Evolutionary conservation across 208 protist species (phyloP), one percentile per base, ranked within the genome.

Genomic region (Strigomonas oncopelti): DNA sequence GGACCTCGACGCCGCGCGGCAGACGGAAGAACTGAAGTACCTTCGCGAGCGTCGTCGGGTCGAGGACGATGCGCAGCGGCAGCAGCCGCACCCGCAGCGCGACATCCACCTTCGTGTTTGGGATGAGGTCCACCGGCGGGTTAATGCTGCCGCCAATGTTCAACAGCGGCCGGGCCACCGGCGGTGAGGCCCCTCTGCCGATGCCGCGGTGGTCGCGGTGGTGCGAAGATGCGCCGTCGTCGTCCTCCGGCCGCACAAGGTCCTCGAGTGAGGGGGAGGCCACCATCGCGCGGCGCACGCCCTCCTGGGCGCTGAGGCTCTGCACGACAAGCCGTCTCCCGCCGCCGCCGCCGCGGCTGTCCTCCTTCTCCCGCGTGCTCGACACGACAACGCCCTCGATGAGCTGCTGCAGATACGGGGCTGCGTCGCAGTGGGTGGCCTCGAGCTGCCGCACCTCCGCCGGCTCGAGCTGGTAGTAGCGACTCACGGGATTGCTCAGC

Each of bases 11-110:
- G 0, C 83, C 87, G 16, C 57, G 55, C 24, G 90, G 90, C 20
- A 87, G 59, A 14, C 75, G 60, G 65, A 95, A 92, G 63, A 92
- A 95, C 34, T 67, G 32, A 14, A 78, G 45, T 25, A 93, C 65
- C 54, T 67, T 59, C 54, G 84, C 73, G 51, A 95, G 74, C 13
- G 78, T 88, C 34, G 61, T 67, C 24, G 84, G 82, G 66, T 95
- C 90, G 8, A 83, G 76, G 8, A 91, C 78, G 55, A 95, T 77
- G 59, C 87, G 85, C 48, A 95, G 66, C 25, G 87, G 90, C 31
- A 92, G 74, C 36, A 95, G 71, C 60, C 75, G 71, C 36, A 92
- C 79, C 24, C 84, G 75, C 66, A 95, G 57, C 14, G 78, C 81
- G 54, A 85, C 78, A 61, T 95, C 87, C 29, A 93, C 56, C 27